Conservation (phyloP, 2,329 filamentous ascomycete species). For the Calonectria naviculata region DNA sequence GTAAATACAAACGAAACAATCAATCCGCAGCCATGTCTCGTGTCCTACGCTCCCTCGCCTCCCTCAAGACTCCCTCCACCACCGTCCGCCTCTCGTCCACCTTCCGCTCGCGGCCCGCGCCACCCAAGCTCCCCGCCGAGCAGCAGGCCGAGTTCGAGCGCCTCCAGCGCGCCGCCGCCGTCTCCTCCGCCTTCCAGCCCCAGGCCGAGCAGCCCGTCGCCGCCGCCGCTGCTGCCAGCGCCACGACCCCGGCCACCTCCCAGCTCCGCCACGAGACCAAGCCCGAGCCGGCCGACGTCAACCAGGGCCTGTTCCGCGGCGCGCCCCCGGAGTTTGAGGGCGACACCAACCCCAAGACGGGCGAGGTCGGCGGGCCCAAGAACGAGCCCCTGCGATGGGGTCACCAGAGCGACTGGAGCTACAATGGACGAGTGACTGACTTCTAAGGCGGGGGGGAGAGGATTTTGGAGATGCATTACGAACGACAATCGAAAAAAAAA, state of each 20-base stretch:
- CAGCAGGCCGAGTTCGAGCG: slow-evolving; percentile 92
- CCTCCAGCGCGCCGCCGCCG: slow-evolving; percentile 74
- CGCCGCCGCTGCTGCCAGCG: not conserved
- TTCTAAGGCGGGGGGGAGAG: slow-evolving; percentile 61
- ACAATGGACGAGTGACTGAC: slow-evolving; percentile 94
- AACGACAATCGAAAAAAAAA: too few species aligned
- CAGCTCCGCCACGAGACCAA: slow-evolving; percentile 29
- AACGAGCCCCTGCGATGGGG: slow-evolving; percentile 96
- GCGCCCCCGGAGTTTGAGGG: slow-evolving; percentile 93
- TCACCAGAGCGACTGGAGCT: slow-evolving; percentile 82
- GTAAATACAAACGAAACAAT: not conserved
- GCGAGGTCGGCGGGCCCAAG: slow-evolving; percentile 96
- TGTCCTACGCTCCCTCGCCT: slow-evolving; percentile 28
- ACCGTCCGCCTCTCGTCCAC: slow-evolving; percentile 49
- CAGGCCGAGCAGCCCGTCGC: slow-evolving; percentile 26
- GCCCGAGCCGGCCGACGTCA: slow-evolving; percentile 55
- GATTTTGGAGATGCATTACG: too few species aligned
- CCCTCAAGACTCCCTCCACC: slow-evolving; percentile 19
- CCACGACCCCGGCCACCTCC: slow-evolving; percentile 40
- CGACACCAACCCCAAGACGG: slow-evolving; percentile 91
- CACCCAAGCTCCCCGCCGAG: slow-evolving; percentile 86
- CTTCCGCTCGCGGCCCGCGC: slow-evolving; percentile 71
- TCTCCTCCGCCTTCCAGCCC: slow-evolving; percentile 55
- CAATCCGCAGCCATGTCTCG: slow-evolving; percentile 30
- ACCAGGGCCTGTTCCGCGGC: slow-evolving; percentile 75